Evolutionary conservation across 306 rosid species (phyloP).

Genomic region (Vicia villosa): DNA sequence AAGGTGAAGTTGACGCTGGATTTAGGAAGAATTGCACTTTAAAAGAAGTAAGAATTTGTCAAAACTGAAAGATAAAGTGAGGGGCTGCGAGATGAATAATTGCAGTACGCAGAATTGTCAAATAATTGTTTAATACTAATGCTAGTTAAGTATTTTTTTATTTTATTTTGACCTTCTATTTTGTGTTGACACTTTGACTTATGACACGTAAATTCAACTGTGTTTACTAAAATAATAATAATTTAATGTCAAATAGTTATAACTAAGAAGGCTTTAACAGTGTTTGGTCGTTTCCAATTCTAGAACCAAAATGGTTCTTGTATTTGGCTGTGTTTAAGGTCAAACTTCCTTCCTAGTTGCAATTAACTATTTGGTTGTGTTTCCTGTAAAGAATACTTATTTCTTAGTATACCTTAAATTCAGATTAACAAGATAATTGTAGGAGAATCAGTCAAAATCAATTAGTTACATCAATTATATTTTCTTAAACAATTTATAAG

Average conservation of each 20-base stretch:
- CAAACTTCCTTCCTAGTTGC: not conserved
- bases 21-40: conserved; percentile 43
- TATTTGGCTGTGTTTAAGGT: conserved; percentile 3
- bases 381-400: too few relatives aligned
- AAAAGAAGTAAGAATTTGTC: conserved; percentile 24
- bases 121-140: conserved; percentile 4
- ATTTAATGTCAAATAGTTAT: conserved; percentile 16
- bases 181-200: conserved; percentile 39
- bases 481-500: too few relatives aligned
- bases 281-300: conserved; percentile 24
- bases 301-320: not conserved
- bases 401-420: too few relatives aligned
- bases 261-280: conserved; percentile 21
- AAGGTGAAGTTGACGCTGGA: not conserved
- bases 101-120: conserved; percentile 2
- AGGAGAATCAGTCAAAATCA: too few relatives aligned
- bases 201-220: not conserved
- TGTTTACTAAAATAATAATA: conserved; percentile 18
- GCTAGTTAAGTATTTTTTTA: not conserved
- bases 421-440: too few relatives aligned
- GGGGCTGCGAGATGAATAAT: too few relatives aligned
- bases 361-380: not conserved
- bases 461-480: too few relatives aligned
- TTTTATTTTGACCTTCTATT: conserved; percentile 36
- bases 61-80: conserved; percentile 32